Base-by-base conservation (phyloP, 176 grass and related monocot species). In the Oryza punctata region DNA sequence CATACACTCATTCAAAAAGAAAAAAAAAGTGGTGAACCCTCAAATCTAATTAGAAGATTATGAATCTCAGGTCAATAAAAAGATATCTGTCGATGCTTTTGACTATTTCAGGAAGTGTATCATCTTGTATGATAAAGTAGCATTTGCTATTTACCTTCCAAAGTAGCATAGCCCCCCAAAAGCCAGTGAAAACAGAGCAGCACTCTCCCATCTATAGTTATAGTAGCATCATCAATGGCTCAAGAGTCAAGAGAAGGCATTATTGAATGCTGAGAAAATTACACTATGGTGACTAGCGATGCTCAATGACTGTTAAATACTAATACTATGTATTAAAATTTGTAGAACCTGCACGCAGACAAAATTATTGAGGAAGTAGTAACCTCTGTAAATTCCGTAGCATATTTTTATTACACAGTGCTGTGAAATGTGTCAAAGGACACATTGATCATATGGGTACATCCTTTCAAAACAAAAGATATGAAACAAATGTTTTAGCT, bases 111-210 rank as follows among this genome's bases (percentile, higher is more conserved):
- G 49, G 21, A 71, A 81, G 26, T 65, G 52, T 2, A 73, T 67
- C 65, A 16, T 63, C 1, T 81, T 76, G 71, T 40, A 45, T 85
- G 77, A 75, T 26, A 41, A 46, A 80, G 11, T 71, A 81, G 72
- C 47, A 76, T 27, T 63, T 63, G 57, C 50, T 43, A 30, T 18
- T 72, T 73, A 95, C 95, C 90, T 98, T 92, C 92, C 92, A 82
- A 93, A 93, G 82, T 95, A 98, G 76, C 95, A 95, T 87, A 98
- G 45, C 12, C 92, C 95, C 26, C 95, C 95, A 47, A 95, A 98
- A 85, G 82, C 88, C 63, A 98, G 75, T 44, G 95, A 98, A 98
- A 95, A 98, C 11, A 95, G 60, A 50, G 84, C 81, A 79, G 92
- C 91, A 43, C 92, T 94, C 85, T 93, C 92, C 95, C 92, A 98